A percentile compares a stretch with the other conserved stretches of the same genome.
These are phyloP conservation scores for Pyrus bretschneideri DNA, from an alignment of 306 rosid species.

Conservation along the genomic window DNA sequence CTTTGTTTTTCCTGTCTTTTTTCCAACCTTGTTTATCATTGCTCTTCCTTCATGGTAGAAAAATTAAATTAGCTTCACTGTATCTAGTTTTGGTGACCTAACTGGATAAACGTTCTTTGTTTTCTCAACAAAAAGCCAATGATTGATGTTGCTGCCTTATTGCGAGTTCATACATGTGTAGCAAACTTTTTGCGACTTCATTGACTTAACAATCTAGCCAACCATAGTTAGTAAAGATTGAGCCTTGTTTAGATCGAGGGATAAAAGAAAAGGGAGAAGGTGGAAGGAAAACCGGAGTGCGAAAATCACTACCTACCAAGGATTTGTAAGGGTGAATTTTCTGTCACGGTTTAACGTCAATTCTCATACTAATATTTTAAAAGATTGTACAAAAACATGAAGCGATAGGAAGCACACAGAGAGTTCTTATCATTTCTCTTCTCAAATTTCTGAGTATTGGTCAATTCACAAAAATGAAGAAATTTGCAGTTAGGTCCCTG, in stretches of 20 bases:
- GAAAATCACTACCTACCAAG: not conserved
- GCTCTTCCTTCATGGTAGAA: slow-evolving; percentile 20
- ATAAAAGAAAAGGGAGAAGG: no score
- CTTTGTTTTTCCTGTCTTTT: not conserved
- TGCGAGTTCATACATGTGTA: not conserved
- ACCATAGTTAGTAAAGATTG: not conserved
- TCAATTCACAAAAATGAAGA: not conserved
- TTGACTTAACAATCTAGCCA: not conserved
- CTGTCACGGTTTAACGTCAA: no score
- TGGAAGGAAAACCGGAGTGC: not conserved
- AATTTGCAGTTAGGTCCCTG: not conserved
- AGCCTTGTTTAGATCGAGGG: not conserved
- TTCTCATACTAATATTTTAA: no score
- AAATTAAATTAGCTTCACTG: slow-evolving; percentile 12
- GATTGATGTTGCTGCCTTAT: slow-evolving; percentile 2
- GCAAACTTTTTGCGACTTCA: not conserved
- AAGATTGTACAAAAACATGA: no score
- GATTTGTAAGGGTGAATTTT: not conserved
- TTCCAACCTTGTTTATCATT: slow-evolving; percentile 13
- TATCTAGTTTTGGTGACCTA: slow-evolving; percentile 32
- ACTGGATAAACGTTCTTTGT: slow-evolving; percentile 20
- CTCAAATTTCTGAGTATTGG: not conserved
- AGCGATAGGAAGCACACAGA: rapidly evolving
- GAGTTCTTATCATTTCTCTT: no score
- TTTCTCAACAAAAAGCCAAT: slow-evolving; percentile 11